These are phyloP conservation scores for Podaxis rugospora DNA, from an alignment of 768 basidiomycete genomes.

Conservation along the genomic window DNA sequence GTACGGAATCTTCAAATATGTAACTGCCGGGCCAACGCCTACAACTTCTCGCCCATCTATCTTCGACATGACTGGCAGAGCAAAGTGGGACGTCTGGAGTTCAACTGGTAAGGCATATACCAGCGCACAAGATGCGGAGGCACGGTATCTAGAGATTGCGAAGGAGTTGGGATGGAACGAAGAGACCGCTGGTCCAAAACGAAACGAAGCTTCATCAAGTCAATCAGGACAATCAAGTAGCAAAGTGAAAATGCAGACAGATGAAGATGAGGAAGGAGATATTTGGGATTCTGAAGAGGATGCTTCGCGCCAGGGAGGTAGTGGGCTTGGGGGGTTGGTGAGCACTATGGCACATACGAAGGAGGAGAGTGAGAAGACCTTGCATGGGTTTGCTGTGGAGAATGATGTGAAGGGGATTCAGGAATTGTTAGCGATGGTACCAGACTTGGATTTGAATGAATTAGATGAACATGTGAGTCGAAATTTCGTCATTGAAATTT, in stretches of 20 bases:
- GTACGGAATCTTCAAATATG: conserved; percentile 80
- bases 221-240: conserved; percentile 2
- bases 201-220: neutral
- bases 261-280: conserved; percentile 23
- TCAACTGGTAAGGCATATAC: conserved; percentile 44
- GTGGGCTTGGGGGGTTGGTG: conserved; percentile 58
- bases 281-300: conserved; percentile 47
- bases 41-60: conserved; percentile 60
- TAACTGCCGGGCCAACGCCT: conserved; percentile 57
- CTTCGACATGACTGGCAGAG: conserved; percentile 74
- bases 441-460: conserved; percentile 48
- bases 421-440: conserved; percentile 35
- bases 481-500: neutral
- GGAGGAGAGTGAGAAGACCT: conserved; percentile 30
- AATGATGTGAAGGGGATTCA: conserved; percentile 46
- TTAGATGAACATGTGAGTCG: conserved; percentile 70
- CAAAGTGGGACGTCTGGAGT: conserved; percentile 88
- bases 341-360: conserved; percentile 49
- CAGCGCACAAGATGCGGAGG: conserved; percentile 46
- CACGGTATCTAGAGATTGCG: conserved; percentile 67
- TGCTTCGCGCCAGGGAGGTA: conserved; percentile 21
- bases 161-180: conserved; percentile 64
- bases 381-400: conserved; percentile 62
- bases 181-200: neutral
- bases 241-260: conserved; percentile 7